Conservation (phyloP, 2,329 filamentous ascomycete genomes). For the Pseudocercospora cruenta region DNA sequence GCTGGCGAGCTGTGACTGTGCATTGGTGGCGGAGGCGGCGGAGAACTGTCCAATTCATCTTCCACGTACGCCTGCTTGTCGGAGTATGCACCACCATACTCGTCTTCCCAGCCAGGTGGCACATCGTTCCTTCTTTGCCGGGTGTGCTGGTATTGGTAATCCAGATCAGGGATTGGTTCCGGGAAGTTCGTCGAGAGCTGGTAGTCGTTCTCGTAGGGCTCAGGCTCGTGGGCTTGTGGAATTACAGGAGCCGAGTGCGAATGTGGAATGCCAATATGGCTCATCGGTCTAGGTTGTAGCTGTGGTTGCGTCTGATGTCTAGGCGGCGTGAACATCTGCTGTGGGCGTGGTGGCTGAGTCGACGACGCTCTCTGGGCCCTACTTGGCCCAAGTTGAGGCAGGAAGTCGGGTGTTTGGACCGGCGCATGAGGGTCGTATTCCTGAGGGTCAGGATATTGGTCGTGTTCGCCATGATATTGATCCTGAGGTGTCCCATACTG, state of each 20-base stretch:
- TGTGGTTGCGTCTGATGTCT: slow-evolving; percentile 29
- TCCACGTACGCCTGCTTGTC: slow-evolving; percentile 28
- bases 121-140: slow-evolving; percentile 33
- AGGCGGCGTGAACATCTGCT: slow-evolving; percentile 10
- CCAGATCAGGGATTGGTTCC: slow-evolving; percentile 40
- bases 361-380: slow-evolving; percentile 35
- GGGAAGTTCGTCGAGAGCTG: slow-evolving; percentile 35
- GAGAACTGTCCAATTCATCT: slow-evolving; percentile 26
- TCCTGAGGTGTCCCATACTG: slow-evolving; percentile 9
- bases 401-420: slow-evolving; percentile 48
- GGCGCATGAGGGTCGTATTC: slow-evolving; percentile 34
- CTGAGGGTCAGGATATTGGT: slow-evolving; percentile 24
- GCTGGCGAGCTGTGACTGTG: slow-evolving; percentile 42
- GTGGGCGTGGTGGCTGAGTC: slow-evolving; percentile 29
- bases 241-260: slow-evolving; percentile 55
- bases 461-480: slow-evolving; percentile 26
- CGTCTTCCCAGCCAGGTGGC: slow-evolving; percentile 35
- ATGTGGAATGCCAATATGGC: slow-evolving; percentile 42
- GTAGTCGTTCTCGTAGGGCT: slow-evolving; percentile 34
- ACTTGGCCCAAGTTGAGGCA: slow-evolving; percentile 39
- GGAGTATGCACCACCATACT: slow-evolving; percentile 31
- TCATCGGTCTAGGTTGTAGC: slow-evolving; percentile 30
- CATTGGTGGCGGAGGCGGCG: slow-evolving; percentile 42
- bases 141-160: slow-evolving; percentile 39
- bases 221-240: slow-evolving; percentile 55